Conservation (phyloP, 2,329 filamentous ascomycete species). For the Leptodontidium sp. region DNA sequence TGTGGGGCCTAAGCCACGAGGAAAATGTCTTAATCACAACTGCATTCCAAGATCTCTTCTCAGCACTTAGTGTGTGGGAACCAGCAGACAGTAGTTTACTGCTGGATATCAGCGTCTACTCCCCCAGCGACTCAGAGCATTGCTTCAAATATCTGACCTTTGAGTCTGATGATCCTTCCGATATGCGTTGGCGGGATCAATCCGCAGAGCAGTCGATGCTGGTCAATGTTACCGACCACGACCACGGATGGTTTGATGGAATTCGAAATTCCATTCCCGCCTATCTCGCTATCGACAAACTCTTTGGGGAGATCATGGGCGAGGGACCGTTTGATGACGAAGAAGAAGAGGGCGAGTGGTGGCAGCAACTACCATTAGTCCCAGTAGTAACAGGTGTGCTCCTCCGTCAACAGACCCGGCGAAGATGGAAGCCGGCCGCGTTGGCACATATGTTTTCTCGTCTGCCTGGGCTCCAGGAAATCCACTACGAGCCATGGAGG, state of each 20-base stretch:
- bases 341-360: conserved; percentile 46
- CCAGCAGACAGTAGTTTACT: conserved; percentile 45
- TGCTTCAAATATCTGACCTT: conserved; percentile 48
- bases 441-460: conserved; percentile 48
- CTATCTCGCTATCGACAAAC: conserved; percentile 29
- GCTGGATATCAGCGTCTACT: conserved; percentile 51
- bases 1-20: conserved; percentile 35
- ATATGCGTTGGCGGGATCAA: conserved; percentile 26
- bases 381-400: conserved; percentile 48
- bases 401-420: conserved; percentile 50
- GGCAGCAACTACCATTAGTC: conserved; percentile 47
- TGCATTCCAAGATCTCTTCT: conserved; percentile 47
- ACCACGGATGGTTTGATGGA: conserved; percentile 46
- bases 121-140: conserved; percentile 49
- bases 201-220: conserved; percentile 33
- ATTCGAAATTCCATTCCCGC: conserved; percentile 36
- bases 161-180: conserved; percentile 31
- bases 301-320: conserved; percentile 47
- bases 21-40: conserved; percentile 43
- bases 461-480: conserved; percentile 49
- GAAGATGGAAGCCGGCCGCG: conserved; percentile 47
- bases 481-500: conserved; percentile 52
- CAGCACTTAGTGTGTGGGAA: conserved; percentile 47
- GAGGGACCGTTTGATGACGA: conserved; percentile 43
- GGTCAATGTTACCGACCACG: conserved; percentile 40